These are phyloP conservation scores for Pyropia yezoensis DNA, from an alignment of 23 red algal genomes.

Conservation along the genomic window DNA sequence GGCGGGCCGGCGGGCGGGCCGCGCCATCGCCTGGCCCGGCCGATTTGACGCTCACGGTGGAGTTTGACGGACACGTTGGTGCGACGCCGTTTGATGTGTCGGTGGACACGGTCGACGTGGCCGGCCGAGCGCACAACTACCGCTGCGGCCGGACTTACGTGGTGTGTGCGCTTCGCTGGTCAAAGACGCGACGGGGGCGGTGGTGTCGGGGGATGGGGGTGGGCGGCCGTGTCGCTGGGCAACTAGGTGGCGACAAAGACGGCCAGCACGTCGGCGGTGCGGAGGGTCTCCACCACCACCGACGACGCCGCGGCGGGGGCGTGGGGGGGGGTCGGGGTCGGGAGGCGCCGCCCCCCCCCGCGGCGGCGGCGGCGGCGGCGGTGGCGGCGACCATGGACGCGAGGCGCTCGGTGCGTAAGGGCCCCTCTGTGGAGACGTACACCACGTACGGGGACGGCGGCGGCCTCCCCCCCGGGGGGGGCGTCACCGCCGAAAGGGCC, in stretches of 20 bases:
- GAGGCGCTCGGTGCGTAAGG: slow-evolving; percentile 21
- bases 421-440: slow-evolving; percentile 26
- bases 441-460: slow-evolving; percentile 3
- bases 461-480: slow-evolving; percentile 10
- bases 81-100: too few relatives aligned
- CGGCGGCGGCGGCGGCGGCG: not conserved
- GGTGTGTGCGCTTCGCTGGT: too few relatives aligned
- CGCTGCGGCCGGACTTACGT: too few relatives aligned
- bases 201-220: too few relatives aligned
- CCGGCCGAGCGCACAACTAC: too few relatives aligned
- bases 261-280: slow-evolving; percentile 26
- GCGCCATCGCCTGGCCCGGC: too few relatives aligned
- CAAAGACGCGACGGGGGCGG: too few relatives aligned
- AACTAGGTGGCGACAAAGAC: slow-evolving; percentile 8
- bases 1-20: too few relatives aligned
- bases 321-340: not conserved
- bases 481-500: slow-evolving; percentile 20
- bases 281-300: slow-evolving; percentile 39
- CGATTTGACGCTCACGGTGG: too few relatives aligned
- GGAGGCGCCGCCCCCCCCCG: slow-evolving; percentile 4
- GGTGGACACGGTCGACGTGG: too few relatives aligned
- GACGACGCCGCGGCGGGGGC: slow-evolving; percentile 5
- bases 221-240: too few relatives aligned
- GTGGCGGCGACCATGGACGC: slow-evolving; percentile 20
- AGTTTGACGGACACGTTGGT: too few relatives aligned